phyloP scores from a whole-genome alignment of 1,284 basidiomycete genomes.

The Rhodotorula sp. region DNA sequence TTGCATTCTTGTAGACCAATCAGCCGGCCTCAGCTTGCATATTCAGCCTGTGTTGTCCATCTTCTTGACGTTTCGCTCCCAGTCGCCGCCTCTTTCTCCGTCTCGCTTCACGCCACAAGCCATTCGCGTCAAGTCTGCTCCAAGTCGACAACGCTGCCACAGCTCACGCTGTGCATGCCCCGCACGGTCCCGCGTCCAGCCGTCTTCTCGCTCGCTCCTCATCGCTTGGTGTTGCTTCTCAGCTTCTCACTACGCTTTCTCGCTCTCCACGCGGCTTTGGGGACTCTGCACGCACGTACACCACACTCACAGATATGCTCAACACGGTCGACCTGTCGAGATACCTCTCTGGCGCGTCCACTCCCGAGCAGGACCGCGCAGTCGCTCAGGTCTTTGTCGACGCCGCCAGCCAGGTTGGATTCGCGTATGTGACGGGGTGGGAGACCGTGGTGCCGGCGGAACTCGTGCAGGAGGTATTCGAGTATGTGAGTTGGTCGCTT shows the following conservation, averaged over 20 bases:
- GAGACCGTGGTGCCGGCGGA: conserved; percentile 12
- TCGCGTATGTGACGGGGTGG: conserved; percentile 25
- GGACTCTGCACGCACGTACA: background rate
- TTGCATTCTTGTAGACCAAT: background rate
- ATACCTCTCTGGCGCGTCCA: background rate
- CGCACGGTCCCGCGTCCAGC: too few relatives aligned
- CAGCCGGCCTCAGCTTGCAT: too few relatives aligned
- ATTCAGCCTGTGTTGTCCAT: too few relatives aligned
- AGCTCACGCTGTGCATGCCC: too few relatives aligned
- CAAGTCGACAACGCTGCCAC: too few relatives aligned
- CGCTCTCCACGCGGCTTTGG: background rate
- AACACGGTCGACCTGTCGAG: conserved; percentile 19
- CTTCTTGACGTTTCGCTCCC: too few relatives aligned
- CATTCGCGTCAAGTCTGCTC: too few relatives aligned
- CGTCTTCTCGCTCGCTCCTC: too few relatives aligned
- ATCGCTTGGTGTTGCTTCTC: background rate
- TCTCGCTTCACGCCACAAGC: too few relatives aligned
- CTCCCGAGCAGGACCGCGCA: background rate
- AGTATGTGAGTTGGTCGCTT: background rate
- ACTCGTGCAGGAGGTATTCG: conserved; percentile 21
- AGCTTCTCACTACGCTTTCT: background rate
- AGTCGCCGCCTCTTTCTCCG: too few relatives aligned
- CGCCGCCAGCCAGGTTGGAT: conserved; percentile 5
- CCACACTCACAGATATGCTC: background rate
- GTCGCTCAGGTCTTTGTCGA: conserved; percentile 6